These are phyloP conservation scores for Phlyctochytrium planicorne DNA, from an alignment of 192 early-diverging fungal species.

Conservation along the genomic window DNA sequence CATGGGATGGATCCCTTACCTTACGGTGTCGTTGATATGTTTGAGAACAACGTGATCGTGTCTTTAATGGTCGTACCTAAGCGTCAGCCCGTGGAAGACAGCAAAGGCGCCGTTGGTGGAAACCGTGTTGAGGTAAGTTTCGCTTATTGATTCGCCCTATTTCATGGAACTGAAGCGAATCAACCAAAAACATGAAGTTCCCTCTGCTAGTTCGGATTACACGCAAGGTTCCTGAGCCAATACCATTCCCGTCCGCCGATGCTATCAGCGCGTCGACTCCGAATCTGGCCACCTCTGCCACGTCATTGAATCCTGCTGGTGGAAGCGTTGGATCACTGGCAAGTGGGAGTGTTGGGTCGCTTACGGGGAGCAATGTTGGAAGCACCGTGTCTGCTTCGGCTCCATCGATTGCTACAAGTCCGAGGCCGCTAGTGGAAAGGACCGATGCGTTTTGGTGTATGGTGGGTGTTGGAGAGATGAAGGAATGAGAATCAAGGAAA, in stretches of 20 bases:
- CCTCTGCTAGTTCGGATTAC: slow-evolving; percentile 59
- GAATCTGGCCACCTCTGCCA: too few relatives aligned
- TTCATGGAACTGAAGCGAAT: too few relatives aligned
- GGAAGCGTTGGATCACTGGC: too few relatives aligned
- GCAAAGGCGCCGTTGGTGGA: slow-evolving; percentile 41
- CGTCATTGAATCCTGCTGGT: too few relatives aligned
- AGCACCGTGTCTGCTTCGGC: background rate
- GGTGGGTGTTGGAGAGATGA: slow-evolving; percentile 57
- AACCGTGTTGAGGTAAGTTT: slow-evolving; percentile 11
- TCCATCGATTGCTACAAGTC: background rate
- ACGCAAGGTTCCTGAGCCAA: slow-evolving; percentile 41
- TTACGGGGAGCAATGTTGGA: slow-evolving; percentile 22
- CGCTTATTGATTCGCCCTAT: slow-evolving; percentile 2
- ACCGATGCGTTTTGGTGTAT: slow-evolving; percentile 55
- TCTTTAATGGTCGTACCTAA: slow-evolving; percentile 56
- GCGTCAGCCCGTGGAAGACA: slow-evolving; percentile 42
- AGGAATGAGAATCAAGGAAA: background rate
- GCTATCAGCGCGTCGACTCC: background rate
- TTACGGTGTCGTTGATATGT: slow-evolving; percentile 58
- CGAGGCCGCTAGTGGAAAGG: background rate
- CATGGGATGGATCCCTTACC: slow-evolving; percentile 21
- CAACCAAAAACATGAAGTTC: too few relatives aligned
- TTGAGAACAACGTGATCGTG: slow-evolving; percentile 61
- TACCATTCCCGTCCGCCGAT: background rate
- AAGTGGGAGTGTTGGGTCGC: slow-evolving; percentile 36